A percentile compares a stretch with the other conserved stretches of the same genome.
Evolutionary conservation across 2,329 filamentous ascomycete genomes (phyloP).

Genomic region (Aspergillus sp.): DNA sequence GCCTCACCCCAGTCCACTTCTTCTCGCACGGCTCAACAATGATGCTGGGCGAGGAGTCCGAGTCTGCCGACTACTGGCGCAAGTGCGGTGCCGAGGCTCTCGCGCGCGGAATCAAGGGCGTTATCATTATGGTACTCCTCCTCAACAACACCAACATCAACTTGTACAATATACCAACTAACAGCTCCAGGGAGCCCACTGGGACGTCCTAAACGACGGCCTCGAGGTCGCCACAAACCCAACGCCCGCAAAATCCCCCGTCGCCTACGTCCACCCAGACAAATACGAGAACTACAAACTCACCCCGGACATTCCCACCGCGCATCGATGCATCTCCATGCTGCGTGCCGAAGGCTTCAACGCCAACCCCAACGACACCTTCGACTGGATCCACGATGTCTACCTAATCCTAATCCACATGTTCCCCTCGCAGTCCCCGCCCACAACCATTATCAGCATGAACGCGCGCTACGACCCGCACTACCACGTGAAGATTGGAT

Average conservation of each 20-base stretch:
- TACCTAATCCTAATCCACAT: slow-evolving; percentile 69
- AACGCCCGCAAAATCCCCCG: slow-evolving; percentile 59
- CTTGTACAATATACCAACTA: not conserved
- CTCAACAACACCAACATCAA: not conserved
- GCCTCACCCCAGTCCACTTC: slow-evolving; percentile 59
- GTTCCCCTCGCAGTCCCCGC: slow-evolving; percentile 65
- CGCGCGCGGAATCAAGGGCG: slow-evolving; percentile 58
- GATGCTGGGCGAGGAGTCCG: slow-evolving; percentile 67
- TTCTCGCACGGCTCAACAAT: slow-evolving; percentile 71
- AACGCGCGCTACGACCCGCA: slow-evolving; percentile 53
- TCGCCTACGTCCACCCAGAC: slow-evolving; percentile 65
- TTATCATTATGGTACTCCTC: slow-evolving; percentile 63
- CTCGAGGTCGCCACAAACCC: slow-evolving; percentile 64
- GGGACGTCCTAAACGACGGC: slow-evolving; percentile 57
- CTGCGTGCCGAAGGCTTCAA: slow-evolving; percentile 56
- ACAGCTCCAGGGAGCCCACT: slow-evolving; percentile 55
- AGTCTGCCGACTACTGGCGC: slow-evolving; percentile 66
- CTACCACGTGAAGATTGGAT: slow-evolving; percentile 58
- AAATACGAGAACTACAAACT: slow-evolving; percentile 66
- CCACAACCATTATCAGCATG: slow-evolving; percentile 60
- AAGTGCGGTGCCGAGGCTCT: slow-evolving; percentile 63
- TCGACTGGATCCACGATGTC: slow-evolving; percentile 73
- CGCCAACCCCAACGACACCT: slow-evolving; percentile 52
- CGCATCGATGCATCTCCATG: slow-evolving; percentile 50
- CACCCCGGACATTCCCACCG: slow-evolving; percentile 58